Evolutionary conservation across 257 asterid species (phyloP).

Genomic region (Orobanche coerulescens): DNA sequence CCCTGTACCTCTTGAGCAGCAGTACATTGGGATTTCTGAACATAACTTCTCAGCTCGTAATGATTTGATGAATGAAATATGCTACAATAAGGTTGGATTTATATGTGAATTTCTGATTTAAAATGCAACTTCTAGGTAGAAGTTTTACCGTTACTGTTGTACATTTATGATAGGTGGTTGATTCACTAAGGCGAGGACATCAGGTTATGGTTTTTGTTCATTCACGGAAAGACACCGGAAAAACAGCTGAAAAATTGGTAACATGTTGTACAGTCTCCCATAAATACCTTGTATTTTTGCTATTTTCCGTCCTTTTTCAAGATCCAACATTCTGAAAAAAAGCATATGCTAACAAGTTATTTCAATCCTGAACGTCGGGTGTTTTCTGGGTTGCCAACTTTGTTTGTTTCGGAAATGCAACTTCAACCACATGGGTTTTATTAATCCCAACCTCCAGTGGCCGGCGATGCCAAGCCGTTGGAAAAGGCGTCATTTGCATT

Average conservation of each 20-base stretch:
- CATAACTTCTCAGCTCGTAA: conserved; percentile 71
- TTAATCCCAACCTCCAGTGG: no score
- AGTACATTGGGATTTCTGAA: conserved; percentile 85
- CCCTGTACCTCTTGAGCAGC: conserved; percentile 97
- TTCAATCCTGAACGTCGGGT: neutral
- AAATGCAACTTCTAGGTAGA: conserved; percentile 3
- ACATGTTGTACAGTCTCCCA: conserved; percentile 7
- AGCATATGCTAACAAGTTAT: neutral
- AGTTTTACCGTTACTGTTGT: conserved; percentile 13
- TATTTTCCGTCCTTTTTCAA: neutral
- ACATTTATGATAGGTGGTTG: conserved; percentile 52
- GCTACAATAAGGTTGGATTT: conserved; percentile 72
- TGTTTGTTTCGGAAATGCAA: neutral
- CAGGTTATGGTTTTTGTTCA: conserved; percentile 99
- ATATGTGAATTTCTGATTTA: conserved; percentile 17
- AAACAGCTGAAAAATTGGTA: conserved; percentile 94
- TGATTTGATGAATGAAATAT: conserved; percentile 74
- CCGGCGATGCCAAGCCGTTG: no score
- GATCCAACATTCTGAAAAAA: neutral
- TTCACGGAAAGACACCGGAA: conserved; percentile 93
- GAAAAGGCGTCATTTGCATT: no score
- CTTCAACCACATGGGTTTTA: neutral
- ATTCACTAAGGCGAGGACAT: conserved; percentile 79
- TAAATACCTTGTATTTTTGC: neutral
- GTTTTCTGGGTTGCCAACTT: neutral